Evolutionary conservation across 2,329 filamentous ascomycete species (phyloP), one percentile per base, ranked within the genome.

Genomic region (Colletotrichum tanaceti): DNA sequence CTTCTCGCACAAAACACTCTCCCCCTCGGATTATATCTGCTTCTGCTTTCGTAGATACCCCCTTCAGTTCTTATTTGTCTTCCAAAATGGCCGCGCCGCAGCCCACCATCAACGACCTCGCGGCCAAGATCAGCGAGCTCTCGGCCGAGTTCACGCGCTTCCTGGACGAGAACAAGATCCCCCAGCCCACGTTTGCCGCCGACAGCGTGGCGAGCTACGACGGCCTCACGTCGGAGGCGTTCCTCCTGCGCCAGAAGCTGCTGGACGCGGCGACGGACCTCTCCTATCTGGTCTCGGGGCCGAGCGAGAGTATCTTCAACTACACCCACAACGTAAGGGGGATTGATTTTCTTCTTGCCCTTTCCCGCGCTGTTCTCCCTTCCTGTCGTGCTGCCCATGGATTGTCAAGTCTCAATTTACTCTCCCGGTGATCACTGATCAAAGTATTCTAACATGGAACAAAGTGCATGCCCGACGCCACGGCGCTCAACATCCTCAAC

Each of bases 231-330:
- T 74, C 77, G 1, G 82, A 84, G 43, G 76, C 78, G 20, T 85
- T 85, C 72, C 75, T 82, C 69, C 75, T 77, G 28, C 79, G 81
- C 18, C 83, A 85, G 72, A 71, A 75, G 47, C 77, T 86, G 5
- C 73, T 82, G 13, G 84, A 86, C 72, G 75, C 79, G 3, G 71
- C 85, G 50, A 82, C 77, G 35, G 83, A 86, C 60, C 77, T 86
- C 75, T 80, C 77, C 71, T 82, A 82, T 58, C 72, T 86, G 4
- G 78, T 79, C 7, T 81, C 84, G 59, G 84, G 84, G 0, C 83
- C 84, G 0, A 84, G 82, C 69, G 84, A 85, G 73, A 85, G 82
- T 63, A 78, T 85, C 28, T 85, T 84, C 73, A 82, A 82, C 72
- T 81, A 81, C 58, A 76, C 76, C 14, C 80, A 82, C 69, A 79